These are phyloP conservation scores for Castanea crenata DNA, from an alignment of 306 rosid species.

Conservation along the genomic window DNA sequence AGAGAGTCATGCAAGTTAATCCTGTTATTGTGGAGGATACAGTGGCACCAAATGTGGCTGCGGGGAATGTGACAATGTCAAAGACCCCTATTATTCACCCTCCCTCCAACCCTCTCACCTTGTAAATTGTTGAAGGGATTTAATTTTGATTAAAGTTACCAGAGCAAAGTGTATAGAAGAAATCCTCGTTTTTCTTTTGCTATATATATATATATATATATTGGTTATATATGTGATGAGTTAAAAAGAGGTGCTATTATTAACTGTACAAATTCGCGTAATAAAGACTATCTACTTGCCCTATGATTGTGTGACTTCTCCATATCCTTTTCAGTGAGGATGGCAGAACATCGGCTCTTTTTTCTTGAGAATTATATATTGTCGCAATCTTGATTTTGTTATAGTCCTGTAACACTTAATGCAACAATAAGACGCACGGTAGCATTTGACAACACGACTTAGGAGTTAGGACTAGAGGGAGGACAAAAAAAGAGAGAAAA, in stretches of 20 bases:
- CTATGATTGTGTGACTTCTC: no score
- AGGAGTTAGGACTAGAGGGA: no score
- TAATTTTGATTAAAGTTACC: not conserved
- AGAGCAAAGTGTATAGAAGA: conserved; percentile 34
- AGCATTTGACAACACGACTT: no score
- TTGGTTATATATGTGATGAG: not conserved
- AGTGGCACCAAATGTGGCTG: conserved; percentile 28
- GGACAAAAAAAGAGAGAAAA: no score
- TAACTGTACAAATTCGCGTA: not conserved
- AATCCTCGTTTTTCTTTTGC: not conserved
- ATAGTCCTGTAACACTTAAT: no score
- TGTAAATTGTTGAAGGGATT: conserved; percentile 30
- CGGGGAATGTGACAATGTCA: conserved; percentile 60
- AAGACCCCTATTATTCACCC: conserved; percentile 46
- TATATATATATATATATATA: not conserved
- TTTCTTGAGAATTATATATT: no score
- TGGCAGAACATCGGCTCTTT: no score
- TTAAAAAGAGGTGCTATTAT: not conserved
- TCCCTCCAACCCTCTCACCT: conserved; percentile 52
- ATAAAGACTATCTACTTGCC: not conserved
- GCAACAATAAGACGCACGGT: no score
- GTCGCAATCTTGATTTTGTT: no score
- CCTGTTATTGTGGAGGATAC: conserved; percentile 61
- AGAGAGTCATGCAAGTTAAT: conserved; percentile 56
- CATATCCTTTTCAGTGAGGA: no score